phyloP scores from a whole-genome alignment of 768 basidiomycete species.

The Russula griseocarnosa region DNA sequence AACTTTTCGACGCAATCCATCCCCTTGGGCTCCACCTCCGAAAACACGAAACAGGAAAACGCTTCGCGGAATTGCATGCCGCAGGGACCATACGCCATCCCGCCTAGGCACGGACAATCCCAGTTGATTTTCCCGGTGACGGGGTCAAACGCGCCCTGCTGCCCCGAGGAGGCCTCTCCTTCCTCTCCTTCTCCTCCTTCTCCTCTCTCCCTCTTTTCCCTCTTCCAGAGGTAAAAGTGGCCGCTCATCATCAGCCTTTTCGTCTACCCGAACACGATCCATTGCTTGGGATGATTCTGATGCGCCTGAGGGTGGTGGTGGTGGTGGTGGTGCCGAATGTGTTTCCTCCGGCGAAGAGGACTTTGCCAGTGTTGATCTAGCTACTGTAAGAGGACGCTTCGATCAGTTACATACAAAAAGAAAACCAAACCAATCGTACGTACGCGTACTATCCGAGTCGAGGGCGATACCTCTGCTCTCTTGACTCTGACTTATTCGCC shows the following conservation, averaged over 20 bases:
- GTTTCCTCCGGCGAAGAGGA: conserved; percentile 16
- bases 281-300: conserved; percentile 3
- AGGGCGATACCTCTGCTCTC: conserved; percentile 29
- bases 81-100: conserved; percentile 97
- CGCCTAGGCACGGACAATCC: conserved; percentile 98
- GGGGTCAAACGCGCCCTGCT: conserved; percentile 76
- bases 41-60: conserved; percentile 94
- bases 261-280: not conserved
- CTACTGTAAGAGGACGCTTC: conserved; percentile 4
- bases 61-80: conserved; percentile 90
- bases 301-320: not conserved
- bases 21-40: conserved; percentile 94
- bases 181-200: conserved; percentile 30
- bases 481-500: conserved; percentile 32
- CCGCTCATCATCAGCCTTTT: conserved; percentile 25
- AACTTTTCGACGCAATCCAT: conserved; percentile 98
- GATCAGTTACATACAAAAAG: conserved; percentile 12
- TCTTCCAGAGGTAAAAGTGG: conserved; percentile 31
- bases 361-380: conserved; percentile 14
- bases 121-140: conserved; percentile 99
- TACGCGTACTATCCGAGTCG: conserved; percentile 27
- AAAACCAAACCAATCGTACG: no score
- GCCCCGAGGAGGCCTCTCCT: conserved; percentile 30
- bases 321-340: conserved; percentile 1
- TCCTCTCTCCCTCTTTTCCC: conserved; percentile 29